Percentiles rank a stretch among this genome's conserved stretches.
phyloP scores from a whole-genome alignment of 2,329 filamentous ascomycete species.

The Knoxdaviesia proteae region DNA sequence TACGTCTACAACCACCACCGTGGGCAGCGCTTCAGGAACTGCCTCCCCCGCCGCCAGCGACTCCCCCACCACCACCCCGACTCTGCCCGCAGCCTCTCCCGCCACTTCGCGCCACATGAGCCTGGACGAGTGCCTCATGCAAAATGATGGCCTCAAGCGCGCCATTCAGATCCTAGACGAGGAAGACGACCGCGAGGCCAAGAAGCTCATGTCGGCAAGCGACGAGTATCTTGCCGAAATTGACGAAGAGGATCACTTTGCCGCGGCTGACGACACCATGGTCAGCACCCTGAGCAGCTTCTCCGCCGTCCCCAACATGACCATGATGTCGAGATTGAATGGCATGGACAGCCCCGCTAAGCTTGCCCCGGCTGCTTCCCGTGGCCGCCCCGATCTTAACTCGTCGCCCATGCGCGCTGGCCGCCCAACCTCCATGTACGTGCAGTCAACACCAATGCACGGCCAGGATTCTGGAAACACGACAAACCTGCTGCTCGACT shows the following conservation, averaged over 20 bases:
- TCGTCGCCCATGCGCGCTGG: conserved; percentile 10
- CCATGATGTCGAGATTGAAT: conserved; percentile 50
- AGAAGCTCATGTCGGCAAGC: conserved; percentile 4
- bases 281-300: conserved; percentile 76
- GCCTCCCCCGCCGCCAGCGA: conserved; percentile 3
- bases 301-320: conserved; percentile 76
- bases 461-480: conserved; percentile 25
- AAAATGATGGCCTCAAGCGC: conserved; percentile 33
- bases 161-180: conserved; percentile 45
- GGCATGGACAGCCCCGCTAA: conserved; percentile 40
- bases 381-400: background rate
- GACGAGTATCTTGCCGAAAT: conserved; percentile 7
- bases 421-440: too few species aligned
- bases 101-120: conserved; percentile 18
- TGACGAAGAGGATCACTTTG: conserved; percentile 12
- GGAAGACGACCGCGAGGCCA: conserved; percentile 12
- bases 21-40: too few species aligned
- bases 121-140: conserved; percentile 30
- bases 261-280: conserved; percentile 46
- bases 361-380: conserved; percentile 10
- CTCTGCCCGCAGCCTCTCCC: background rate
- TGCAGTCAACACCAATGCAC: background rate
- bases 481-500: conserved; percentile 67
- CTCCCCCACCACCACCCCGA: conserved; percentile 3
- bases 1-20: too few species aligned